Evolutionary conservation across 805 yeast species (phyloP).

Genomic region (Candida ficus): DNA sequence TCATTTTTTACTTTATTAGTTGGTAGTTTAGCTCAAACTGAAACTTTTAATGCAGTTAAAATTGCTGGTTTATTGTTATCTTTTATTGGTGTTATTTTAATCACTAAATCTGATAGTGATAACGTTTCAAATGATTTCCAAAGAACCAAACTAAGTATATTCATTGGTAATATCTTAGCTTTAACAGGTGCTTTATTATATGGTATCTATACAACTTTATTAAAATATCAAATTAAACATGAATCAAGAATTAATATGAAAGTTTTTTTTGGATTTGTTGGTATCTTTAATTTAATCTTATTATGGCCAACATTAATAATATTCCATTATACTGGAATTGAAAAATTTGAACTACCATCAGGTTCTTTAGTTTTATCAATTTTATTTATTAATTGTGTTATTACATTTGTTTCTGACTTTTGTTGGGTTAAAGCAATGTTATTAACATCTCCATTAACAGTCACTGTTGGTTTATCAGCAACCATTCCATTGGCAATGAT

Average conservation of each 20-base stretch:
- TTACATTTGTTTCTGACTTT: slow-evolving; percentile 84
- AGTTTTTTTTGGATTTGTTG: slow-evolving; percentile 92
- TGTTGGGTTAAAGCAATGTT: slow-evolving; percentile 96
- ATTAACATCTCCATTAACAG: slow-evolving; percentile 89
- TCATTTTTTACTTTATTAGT: slow-evolving; percentile 87
- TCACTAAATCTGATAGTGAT: slow-evolving; percentile 58
- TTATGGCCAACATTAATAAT: slow-evolving; percentile 80
- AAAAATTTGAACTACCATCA: slow-evolving; percentile 67
- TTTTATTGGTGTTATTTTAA: slow-evolving; percentile 72
- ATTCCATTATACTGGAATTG: slow-evolving; percentile 60
- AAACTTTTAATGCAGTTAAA: slow-evolving; percentile 59
- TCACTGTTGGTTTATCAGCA: slow-evolving; percentile 88
- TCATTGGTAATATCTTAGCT: slow-evolving; percentile 77
- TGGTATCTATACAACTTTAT: slow-evolving; percentile 82
- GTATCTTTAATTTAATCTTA: slow-evolving; percentile 66
- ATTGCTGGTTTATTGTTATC: slow-evolving; percentile 66
- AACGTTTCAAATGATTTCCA: slow-evolving; percentile 16
- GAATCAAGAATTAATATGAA: slow-evolving; percentile 80
- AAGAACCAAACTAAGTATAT: slow-evolving; percentile 25
- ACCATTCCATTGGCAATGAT: slow-evolving; percentile 94
- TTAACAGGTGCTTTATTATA: slow-evolving; percentile 83
- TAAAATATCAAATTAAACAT: slow-evolving; percentile 66
- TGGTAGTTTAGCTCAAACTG: slow-evolving; percentile 71
- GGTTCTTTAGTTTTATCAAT: slow-evolving; percentile 45
- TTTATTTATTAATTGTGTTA: slow-evolving; percentile 59